Base-by-base conservation (phyloP, 2,329 filamentous ascomycete genomes). In the Fusarium scirpi region DNA sequence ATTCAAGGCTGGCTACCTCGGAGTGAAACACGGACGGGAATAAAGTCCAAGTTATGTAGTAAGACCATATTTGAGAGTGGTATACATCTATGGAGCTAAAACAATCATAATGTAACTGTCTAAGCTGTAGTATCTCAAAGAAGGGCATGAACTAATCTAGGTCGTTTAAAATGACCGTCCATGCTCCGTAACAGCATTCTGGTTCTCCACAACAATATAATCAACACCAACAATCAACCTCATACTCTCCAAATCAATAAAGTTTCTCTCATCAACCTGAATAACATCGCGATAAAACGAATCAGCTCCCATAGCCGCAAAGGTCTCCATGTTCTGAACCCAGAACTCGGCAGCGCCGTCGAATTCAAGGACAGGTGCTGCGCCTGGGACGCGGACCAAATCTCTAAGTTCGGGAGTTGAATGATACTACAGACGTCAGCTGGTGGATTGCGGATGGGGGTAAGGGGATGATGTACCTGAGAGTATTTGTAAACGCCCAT, bases 121-220 rank as follows among this genome's bases (percentile, higher is more conserved):
- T 6, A 6, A 24, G 5, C 24, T 6, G 6, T 6, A 24, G 24
- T 5, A 6, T 6, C 6, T 24, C 6, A 24, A 24, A 24, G 24
- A 24, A 24, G 4, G 6, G 4, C 6, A 24, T 6, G 6, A 5
- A 5, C 24, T 5, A 5, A 6, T 6, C 24, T 7, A 25, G 24
- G 22, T 24, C 22, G 22, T 24, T 24, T 24, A 25, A 13, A 64
- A 64, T 1, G 20, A 48, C 1, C 58, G 43, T 0, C 61, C 61
- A 57, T 64, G 61, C 9, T 63, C 61, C 0, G 24, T 57, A 3
- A 64, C 49, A 13, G 61, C 43, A 8, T 63, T 64, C 18, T 64
- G 61, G 3, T 64, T 64, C 8, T 64, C 58, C 9, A 64, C 58
- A 24, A 57, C 20, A 5, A 64, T 63, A 10, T 64, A 64, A 4